These are phyloP conservation scores for Colletotrichum somersetense DNA, from an alignment of 2,329 filamentous ascomycete genomes.

Conservation along the genomic window DNA sequence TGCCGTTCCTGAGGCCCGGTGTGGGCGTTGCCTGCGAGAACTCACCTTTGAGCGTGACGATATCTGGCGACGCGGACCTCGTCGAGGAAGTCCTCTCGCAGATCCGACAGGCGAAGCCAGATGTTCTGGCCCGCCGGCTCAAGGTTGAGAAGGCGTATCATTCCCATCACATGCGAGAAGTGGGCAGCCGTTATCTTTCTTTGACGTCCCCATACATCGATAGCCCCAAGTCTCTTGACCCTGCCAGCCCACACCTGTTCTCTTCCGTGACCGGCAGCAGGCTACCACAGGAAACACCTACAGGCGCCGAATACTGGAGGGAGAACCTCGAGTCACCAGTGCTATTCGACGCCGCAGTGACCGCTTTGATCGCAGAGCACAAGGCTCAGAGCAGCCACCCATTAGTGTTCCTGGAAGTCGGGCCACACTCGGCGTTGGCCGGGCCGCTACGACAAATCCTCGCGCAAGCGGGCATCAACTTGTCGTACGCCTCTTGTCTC, in stretches of 20 bases:
- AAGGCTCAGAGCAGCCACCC: slow-evolving; percentile 40
- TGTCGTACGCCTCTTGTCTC: slow-evolving; percentile 59
- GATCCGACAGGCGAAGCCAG: slow-evolving; percentile 41
- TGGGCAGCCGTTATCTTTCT: slow-evolving; percentile 13
- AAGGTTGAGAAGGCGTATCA: slow-evolving; percentile 50
- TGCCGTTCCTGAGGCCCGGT: slow-evolving; percentile 19
- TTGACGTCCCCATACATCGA: slow-evolving; percentile 12
- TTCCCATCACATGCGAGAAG: slow-evolving; percentile 43
- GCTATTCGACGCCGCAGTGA: slow-evolving; percentile 32
- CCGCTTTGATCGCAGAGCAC: slow-evolving; percentile 16
- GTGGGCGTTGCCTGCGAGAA: slow-evolving; percentile 46
- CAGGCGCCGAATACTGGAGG: slow-evolving; percentile 34
- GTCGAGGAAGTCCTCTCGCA: slow-evolving; percentile 40
- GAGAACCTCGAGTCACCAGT: slow-evolving; percentile 40
- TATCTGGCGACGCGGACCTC: slow-evolving; percentile 44
- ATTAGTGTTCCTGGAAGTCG: slow-evolving; percentile 44
- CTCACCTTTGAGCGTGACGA: slow-evolving; percentile 45
- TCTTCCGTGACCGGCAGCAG: not conserved
- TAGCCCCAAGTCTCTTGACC: not conserved
- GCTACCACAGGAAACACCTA: not conserved
- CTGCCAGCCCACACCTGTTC: not conserved
- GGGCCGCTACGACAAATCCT: slow-evolving; percentile 33
- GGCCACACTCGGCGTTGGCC: slow-evolving; percentile 34
- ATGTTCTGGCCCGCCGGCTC: slow-evolving; percentile 44
- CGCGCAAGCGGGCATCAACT: slow-evolving; percentile 49